A percentile compares a stretch with the other conserved stretches of the same genome.
phyloP scores from a whole-genome alignment of 257 asterid species.

The Gentiana dahurica region DNA sequence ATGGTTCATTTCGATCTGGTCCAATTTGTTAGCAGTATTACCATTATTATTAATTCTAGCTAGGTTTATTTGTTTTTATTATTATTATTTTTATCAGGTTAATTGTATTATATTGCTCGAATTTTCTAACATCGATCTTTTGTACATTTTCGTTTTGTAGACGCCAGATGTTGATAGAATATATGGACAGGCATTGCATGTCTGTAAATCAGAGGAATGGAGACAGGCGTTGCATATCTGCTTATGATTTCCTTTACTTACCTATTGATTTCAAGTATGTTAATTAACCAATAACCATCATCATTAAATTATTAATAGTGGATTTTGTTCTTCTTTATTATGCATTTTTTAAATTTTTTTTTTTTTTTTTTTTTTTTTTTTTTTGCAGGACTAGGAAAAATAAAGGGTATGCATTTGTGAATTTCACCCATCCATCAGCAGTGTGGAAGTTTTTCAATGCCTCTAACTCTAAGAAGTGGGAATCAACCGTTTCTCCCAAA shows the following conservation, averaged over 20 bases:
- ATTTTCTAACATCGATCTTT: too few relatives aligned
- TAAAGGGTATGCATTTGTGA: conserved; percentile 64
- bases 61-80: too few relatives aligned
- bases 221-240: conserved; percentile 2
- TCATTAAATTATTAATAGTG: too few relatives aligned
- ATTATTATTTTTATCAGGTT: too few relatives aligned
- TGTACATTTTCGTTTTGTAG: conserved; percentile 15
- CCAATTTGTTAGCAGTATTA: too few relatives aligned
- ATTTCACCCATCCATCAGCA: conserved; percentile 34
- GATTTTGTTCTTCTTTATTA: too few relatives aligned
- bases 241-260: conserved; percentile 60
- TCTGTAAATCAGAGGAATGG: conserved; percentile 15
- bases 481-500: conserved; percentile 17
- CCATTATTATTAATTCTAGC: too few relatives aligned
- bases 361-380: not conserved
- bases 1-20: too few relatives aligned
- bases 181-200: conserved; percentile 39
- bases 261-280: conserved; percentile 57
- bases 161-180: conserved; percentile 20
- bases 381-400: conserved; percentile 27
- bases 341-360: too few relatives aligned
- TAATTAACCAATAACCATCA: too few relatives aligned
- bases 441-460: conserved; percentile 28
- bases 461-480: conserved; percentile 21
- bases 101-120: too few relatives aligned